Evolutionary conservation across 352 stramenopile genomes (phyloP).

Genomic region (Aphanomyces cochlioides): DNA sequence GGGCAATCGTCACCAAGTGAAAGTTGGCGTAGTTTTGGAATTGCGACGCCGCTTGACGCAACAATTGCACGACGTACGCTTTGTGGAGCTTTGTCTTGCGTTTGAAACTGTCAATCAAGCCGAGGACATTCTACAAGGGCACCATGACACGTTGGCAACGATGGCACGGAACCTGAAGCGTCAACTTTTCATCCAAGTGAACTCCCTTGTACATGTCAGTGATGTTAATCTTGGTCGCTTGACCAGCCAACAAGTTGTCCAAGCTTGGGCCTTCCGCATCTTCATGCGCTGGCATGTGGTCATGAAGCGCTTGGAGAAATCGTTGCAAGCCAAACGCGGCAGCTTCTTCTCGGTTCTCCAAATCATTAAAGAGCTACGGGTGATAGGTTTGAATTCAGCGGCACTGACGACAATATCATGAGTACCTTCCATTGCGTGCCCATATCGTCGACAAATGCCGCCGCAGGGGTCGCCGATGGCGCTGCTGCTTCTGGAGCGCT

Average conservation of each 20-base stretch:
- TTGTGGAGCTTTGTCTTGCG: conserved; percentile 70
- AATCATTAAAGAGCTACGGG: conserved; percentile 75
- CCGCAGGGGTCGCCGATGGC: not conserved
- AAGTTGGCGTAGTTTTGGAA: conserved; percentile 58
- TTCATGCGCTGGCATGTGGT: conserved; percentile 71
- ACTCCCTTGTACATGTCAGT: conserved; percentile 74
- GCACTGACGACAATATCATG: not conserved
- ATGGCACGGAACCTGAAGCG: conserved; percentile 36
- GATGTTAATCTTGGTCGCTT: conserved; percentile 60
- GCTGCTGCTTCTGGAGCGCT: not conserved
- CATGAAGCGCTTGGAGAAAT: conserved; percentile 70
- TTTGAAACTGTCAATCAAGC: conserved; percentile 74
- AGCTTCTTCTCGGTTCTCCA: conserved; percentile 81
- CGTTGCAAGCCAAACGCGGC: conserved; percentile 55
- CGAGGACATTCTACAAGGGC: conserved; percentile 43
- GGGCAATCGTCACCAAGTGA: conserved; percentile 60
- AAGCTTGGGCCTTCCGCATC: conserved; percentile 30
- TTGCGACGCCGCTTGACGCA: conserved; percentile 55
- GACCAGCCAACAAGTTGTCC: conserved; percentile 27
- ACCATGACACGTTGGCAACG: too few species aligned
- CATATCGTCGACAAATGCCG: conserved; percentile 9
- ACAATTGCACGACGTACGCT: conserved; percentile 66
- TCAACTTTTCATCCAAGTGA: conserved; percentile 60
- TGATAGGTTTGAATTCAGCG: not conserved
- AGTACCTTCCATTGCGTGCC: conserved; percentile 25